Percentiles rank a stretch among this genome's conserved stretches.
These are phyloP conservation scores for Mycena epipterygia DNA, from an alignment of 768 basidiomycete genomes.

Conservation along the genomic window DNA sequence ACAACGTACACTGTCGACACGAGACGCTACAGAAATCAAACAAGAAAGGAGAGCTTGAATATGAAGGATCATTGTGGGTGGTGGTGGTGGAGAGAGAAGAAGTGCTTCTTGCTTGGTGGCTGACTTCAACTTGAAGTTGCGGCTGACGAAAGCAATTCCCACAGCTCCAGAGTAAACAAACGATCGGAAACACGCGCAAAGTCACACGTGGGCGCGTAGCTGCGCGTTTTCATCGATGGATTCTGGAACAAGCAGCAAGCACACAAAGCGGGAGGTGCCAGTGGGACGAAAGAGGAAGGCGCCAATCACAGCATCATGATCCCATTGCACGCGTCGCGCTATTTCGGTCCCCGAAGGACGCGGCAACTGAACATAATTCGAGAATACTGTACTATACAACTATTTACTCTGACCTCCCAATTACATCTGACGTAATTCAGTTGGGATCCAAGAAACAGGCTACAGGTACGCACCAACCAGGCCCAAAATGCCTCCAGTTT, in stretches of 20 bases:
- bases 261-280: background rate
- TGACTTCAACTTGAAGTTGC: too few relatives aligned
- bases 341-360: too few relatives aligned
- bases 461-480: slow-evolving; percentile 27
- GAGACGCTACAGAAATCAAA: background rate
- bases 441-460: background rate
- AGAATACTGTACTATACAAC: too few relatives aligned
- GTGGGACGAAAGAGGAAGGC: background rate
- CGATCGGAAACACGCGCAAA: background rate
- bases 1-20: background rate
- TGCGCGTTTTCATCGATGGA: too few relatives aligned
- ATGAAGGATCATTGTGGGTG: background rate
- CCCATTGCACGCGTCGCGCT: too few relatives aligned
- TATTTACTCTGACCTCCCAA: too few relatives aligned
- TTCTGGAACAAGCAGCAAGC: too few relatives aligned
- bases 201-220: background rate
- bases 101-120: background rate
- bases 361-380: too few relatives aligned
- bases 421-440: slow-evolving; percentile 25
- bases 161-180: background rate
- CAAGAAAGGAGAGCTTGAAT: background rate
- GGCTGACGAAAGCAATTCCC: background rate
- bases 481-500: slow-evolving; percentile 31
- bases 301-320: background rate
- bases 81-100: background rate